phyloP scores from a whole-genome alignment of 2,329 filamentous ascomycete species.

The Peltaster fructicola region DNA sequence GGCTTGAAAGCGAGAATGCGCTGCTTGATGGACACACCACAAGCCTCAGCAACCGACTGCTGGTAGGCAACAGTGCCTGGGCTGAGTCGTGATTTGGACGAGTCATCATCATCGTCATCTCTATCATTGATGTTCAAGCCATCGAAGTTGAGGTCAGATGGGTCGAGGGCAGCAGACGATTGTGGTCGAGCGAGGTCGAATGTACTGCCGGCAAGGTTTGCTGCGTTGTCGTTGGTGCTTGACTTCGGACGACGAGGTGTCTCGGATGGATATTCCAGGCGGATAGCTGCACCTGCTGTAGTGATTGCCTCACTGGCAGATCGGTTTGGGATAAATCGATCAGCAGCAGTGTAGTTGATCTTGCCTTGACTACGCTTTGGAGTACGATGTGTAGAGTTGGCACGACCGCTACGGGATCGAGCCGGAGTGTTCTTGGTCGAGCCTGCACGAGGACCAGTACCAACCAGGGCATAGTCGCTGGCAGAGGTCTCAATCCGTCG shows the following conservation, averaged over 20 bases:
- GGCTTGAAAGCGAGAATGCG: slow-evolving; percentile 98
- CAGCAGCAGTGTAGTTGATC: slow-evolving; percentile 38
- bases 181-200: slow-evolving; percentile 44
- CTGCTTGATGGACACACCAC: slow-evolving; percentile 81
- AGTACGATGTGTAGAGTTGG: slow-evolving; percentile 18
- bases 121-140: slow-evolving; percentile 57
- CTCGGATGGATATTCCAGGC: slow-evolving; percentile 49
- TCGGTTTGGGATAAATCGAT: slow-evolving; percentile 93
- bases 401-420: slow-evolving; percentile 24
- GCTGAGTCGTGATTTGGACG: slow-evolving; percentile 51
- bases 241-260: slow-evolving; percentile 45
- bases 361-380: slow-evolving; percentile 48
- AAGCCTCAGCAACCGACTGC: slow-evolving; percentile 75
- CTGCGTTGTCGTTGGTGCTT: slow-evolving; percentile 51
- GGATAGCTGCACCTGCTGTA: slow-evolving; percentile 51
- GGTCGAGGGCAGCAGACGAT: slow-evolving; percentile 44
- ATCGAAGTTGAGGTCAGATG: slow-evolving; percentile 54
- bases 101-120: slow-evolving; percentile 48
- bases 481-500: slow-evolving; percentile 79
- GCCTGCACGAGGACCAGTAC: slow-evolving; percentile 43
- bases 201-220: slow-evolving; percentile 53
- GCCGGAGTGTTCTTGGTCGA: slow-evolving; percentile 28
- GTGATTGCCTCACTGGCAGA: slow-evolving; percentile 74
- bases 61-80: slow-evolving; percentile 84
- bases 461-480: slow-evolving; percentile 80